These are phyloP conservation scores for Periconia sp. DNA, from an alignment of 2,329 filamentous ascomycete genomes.

Conservation along the genomic window DNA sequence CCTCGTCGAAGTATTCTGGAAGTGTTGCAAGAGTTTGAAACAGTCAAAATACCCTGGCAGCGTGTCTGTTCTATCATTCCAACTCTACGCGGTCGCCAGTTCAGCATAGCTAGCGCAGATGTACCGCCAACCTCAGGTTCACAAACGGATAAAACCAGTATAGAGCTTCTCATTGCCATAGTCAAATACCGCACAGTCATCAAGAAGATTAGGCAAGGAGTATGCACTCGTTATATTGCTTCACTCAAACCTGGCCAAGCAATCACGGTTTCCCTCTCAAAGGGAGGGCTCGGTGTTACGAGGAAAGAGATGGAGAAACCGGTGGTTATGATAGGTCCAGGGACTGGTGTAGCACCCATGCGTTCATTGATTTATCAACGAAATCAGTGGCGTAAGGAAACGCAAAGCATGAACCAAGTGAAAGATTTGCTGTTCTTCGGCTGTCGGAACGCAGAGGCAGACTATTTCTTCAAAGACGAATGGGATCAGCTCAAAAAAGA, in stretches of 20 bases:
- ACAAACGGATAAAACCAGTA: slow-evolving; percentile 42
- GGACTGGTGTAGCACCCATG: slow-evolving; percentile 85
- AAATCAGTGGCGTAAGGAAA: slow-evolving; percentile 40
- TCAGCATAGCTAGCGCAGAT: slow-evolving; percentile 84
- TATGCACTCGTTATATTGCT: slow-evolving; percentile 86
- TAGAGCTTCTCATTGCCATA: slow-evolving; percentile 81
- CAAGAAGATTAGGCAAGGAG: slow-evolving; percentile 77
- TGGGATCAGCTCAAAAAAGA: slow-evolving; percentile 58
- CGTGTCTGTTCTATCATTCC: slow-evolving; percentile 75
- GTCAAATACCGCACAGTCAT: slow-evolving; percentile 91
- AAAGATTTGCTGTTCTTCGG: slow-evolving; percentile 74
- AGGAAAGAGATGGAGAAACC: slow-evolving; percentile 54
- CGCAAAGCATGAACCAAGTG: neutral
- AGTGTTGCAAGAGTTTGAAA: slow-evolving; percentile 85
- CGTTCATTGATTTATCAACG: slow-evolving; percentile 80
- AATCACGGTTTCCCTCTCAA: slow-evolving; percentile 61
- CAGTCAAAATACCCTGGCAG: slow-evolving; percentile 77
- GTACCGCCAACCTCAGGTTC: slow-evolving; percentile 2
- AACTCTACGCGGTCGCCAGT: slow-evolving; percentile 81
- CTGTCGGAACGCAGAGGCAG: slow-evolving; percentile 70
- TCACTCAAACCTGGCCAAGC: slow-evolving; percentile 60
- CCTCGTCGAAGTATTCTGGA: slow-evolving; percentile 89
- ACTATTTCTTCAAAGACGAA: slow-evolving; percentile 81
- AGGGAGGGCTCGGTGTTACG: slow-evolving; percentile 50
- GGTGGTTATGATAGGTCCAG: slow-evolving; percentile 77